Percentiles rank a stretch among this genome's conserved stretches.
These are phyloP conservation scores for Alloascoidea africana DNA, from an alignment of 805 yeast species.

Conservation along the genomic window DNA sequence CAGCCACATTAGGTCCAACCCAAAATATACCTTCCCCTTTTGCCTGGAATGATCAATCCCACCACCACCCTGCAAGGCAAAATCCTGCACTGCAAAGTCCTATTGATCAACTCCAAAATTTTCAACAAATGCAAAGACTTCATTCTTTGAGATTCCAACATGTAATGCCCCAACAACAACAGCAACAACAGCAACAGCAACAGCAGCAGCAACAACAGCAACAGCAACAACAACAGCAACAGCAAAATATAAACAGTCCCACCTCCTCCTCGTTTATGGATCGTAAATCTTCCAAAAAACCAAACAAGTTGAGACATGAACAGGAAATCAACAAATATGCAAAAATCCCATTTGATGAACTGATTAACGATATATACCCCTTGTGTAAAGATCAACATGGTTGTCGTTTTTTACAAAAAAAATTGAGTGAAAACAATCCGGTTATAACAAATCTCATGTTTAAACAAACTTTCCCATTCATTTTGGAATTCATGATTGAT, in stretches of 20 bases:
- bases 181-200: too few relatives aligned
- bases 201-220: too few relatives aligned
- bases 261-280: too few relatives aligned
- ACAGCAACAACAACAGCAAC: too few relatives aligned
- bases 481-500: constrained; percentile 76
- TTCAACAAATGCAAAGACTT: constrained; percentile 1
- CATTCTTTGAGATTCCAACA: background rate
- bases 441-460: constrained; percentile 36
- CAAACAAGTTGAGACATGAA: background rate
- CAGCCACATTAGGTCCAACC: too few relatives aligned
- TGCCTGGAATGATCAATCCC: background rate
- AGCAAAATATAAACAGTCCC: too few relatives aligned
- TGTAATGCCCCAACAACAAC: background rate
- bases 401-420: constrained; percentile 81
- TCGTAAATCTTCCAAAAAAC: background rate
- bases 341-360: constrained; percentile 28
- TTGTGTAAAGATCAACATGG: constrained; percentile 96
- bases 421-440: constrained; percentile 41
- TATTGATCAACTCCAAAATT: background rate
- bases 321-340: constrained; percentile 1
- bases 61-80: background rate
- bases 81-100: background rate
- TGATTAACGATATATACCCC: constrained; percentile 48
- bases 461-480: constrained; percentile 61
- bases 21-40: too few relatives aligned